Conservation (phyloP, 495 filamentous ascomycete genomes). For the Tirmania nivea region DNA sequence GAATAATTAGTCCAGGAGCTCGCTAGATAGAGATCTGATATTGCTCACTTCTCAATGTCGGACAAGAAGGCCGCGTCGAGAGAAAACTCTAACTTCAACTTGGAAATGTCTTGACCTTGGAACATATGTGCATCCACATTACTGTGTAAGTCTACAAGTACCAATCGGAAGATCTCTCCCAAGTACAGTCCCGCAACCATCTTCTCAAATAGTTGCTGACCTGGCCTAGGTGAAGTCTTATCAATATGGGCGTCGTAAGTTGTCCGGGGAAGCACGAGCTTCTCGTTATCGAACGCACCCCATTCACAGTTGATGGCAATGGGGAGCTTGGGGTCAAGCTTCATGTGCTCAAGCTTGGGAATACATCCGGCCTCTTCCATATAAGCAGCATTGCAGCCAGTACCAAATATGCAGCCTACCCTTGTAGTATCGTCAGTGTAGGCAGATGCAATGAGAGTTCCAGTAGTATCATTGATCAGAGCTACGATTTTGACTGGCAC, state of each 20-base stretch:
- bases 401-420: conserved; percentile 97
- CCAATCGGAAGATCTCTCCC: conserved; percentile 83
- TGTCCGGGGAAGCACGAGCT: conserved; percentile 73
- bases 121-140: conserved; percentile 60
- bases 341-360: conserved; percentile 84
- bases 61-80: conserved; percentile 90
- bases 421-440: conserved; percentile 83
- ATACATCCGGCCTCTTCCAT: conserved; percentile 84
- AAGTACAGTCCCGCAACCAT: conserved; percentile 94
- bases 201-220: conserved; percentile 93
- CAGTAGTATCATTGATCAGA: conserved; percentile 93
- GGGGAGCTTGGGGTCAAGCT: conserved; percentile 67
- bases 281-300: conserved; percentile 96
- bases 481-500: conserved; percentile 86
- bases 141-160: conserved; percentile 65
- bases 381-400: conserved; percentile 94
- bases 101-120: conserved; percentile 53
- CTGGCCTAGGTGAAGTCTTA: conserved; percentile 78
- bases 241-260: conserved; percentile 71
- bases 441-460: conserved; percentile 91
- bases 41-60: conserved; percentile 58
- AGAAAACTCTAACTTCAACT: conserved; percentile 60
- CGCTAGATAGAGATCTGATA: background rate
- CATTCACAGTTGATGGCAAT: conserved; percentile 99
- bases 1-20: background rate